phyloP scores from a whole-genome alignment of 2,329 filamentous ascomycete genomes.

The Nothophoma quercina region DNA sequence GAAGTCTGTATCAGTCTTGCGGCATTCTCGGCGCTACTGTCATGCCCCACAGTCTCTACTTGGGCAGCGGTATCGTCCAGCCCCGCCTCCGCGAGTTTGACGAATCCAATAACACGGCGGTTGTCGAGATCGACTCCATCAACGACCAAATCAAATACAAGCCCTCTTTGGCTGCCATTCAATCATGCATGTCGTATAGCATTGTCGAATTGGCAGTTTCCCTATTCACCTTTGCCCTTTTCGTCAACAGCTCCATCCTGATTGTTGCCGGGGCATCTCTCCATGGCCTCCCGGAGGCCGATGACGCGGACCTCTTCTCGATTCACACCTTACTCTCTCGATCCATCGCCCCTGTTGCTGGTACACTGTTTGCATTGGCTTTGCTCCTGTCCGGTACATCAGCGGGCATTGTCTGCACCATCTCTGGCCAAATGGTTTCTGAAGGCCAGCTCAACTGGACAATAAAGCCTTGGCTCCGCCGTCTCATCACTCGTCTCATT shows the following conservation, averaged over 20 bases:
- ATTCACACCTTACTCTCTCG: slow-evolving; percentile 76
- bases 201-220: slow-evolving; percentile 74
- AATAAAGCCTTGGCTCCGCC: slow-evolving; percentile 77
- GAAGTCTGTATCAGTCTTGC: slow-evolving; percentile 67
- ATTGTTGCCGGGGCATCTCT: slow-evolving; percentile 82
- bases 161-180: slow-evolving; percentile 76
- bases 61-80: slow-evolving; percentile 65
- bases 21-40: slow-evolving; percentile 79
- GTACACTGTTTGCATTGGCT: slow-evolving; percentile 83
- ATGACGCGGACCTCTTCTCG: slow-evolving; percentile 78
- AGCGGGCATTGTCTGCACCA: slow-evolving; percentile 87
- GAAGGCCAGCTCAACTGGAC: slow-evolving; percentile 82
- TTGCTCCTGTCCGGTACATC: slow-evolving; percentile 81
- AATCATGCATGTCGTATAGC: slow-evolving; percentile 75
- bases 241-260: slow-evolving; percentile 83
- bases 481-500: slow-evolving; percentile 78
- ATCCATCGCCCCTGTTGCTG: slow-evolving; percentile 76
- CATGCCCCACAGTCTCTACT: slow-evolving; percentile 67
- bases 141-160: slow-evolving; percentile 64
- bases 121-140: slow-evolving; percentile 26
- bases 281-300: slow-evolving; percentile 65
- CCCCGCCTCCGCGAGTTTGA: slow-evolving; percentile 54
- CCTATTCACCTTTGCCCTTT: slow-evolving; percentile 83
- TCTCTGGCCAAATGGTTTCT: slow-evolving; percentile 86
- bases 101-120: slow-evolving; percentile 18